phyloP scores from a whole-genome alignment of 352 stramenopile species.

The Pythium brachiatum region DNA sequence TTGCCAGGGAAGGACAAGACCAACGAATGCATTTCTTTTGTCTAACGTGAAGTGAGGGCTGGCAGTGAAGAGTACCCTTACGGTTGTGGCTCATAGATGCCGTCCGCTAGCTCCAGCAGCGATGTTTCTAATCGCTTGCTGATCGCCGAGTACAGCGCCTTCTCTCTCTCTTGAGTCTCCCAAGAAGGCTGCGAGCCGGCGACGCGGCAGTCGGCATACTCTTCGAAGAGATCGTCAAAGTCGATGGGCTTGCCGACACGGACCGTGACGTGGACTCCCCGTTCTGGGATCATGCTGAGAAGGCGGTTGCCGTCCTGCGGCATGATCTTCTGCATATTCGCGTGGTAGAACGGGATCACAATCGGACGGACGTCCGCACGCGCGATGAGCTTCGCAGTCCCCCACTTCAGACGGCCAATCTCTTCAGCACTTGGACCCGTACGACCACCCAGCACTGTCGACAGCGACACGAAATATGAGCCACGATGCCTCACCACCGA shows the following conservation, averaged over 20 bases:
- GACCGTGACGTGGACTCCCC: constrained; percentile 47
- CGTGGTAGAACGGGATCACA: constrained; percentile 84
- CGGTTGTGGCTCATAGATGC: constrained; percentile 21
- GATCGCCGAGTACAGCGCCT: constrained; percentile 81
- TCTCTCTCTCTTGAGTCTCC: constrained; percentile 67
- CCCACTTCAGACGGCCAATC: constrained; percentile 85
- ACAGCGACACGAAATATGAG: background rate
- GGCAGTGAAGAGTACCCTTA: background rate
- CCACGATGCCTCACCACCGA: background rate
- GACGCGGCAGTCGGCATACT: constrained; percentile 49
- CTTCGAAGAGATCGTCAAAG: constrained; percentile 81
- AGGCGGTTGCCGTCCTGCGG: constrained; percentile 78
- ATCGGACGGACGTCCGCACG: constrained; percentile 64
- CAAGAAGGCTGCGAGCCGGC: constrained; percentile 37
- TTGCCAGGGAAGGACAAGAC: no score
- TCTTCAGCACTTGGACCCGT: constrained; percentile 53
- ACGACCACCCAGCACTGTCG: constrained; percentile 60
- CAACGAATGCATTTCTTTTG: background rate
- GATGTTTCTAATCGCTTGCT: constrained; percentile 80
- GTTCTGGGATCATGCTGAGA: constrained; percentile 60
- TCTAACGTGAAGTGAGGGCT: no score
- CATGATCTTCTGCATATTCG: constrained; percentile 88
- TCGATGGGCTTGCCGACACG: constrained; percentile 74
- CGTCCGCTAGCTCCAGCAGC: constrained; percentile 57
- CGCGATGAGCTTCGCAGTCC: constrained; percentile 85